A percentile compares a stretch with the other conserved stretches of the same genome.
Evolutionary conservation across 768 basidiomycete species (phyloP).

Genomic region (Kwoniella sp.): DNA sequence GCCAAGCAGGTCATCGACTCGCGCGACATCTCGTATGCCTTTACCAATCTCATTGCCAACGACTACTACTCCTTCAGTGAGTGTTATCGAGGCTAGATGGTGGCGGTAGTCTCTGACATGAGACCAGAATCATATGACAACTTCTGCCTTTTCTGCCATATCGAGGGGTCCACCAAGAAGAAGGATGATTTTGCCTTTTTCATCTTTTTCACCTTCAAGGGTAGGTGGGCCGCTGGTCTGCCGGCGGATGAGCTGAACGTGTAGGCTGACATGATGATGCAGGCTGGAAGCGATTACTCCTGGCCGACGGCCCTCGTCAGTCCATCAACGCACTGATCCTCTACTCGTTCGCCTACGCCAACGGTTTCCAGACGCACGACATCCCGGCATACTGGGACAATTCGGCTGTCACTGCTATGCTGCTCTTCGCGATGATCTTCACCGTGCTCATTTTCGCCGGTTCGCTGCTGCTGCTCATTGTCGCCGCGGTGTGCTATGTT

Average conservation of each 20-base stretch:
- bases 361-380: conserved; percentile 70
- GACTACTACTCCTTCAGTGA: conserved; percentile 90
- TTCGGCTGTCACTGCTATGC: conserved; percentile 66
- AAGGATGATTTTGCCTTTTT: conserved; percentile 99
- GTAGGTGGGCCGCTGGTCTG: conserved; percentile 53
- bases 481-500: conserved; percentile 82
- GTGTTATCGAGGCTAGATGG: conserved; percentile 42
- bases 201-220: conserved; percentile 99
- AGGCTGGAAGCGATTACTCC: conserved; percentile 82
- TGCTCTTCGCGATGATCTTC: conserved; percentile 84
- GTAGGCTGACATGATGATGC: conserved; percentile 1
- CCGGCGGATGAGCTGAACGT: background rate
- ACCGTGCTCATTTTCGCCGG: conserved; percentile 83
- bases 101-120: background rate
- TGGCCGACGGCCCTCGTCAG: conserved; percentile 96
- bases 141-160: conserved; percentile 97
- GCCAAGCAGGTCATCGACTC: conserved; percentile 89
- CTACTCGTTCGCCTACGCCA: conserved; percentile 75
- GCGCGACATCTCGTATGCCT: conserved; percentile 94
- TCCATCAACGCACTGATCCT: conserved; percentile 96
- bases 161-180: conserved; percentile 88
- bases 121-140: conserved; percentile 82
- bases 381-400: conserved; percentile 55
- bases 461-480: conserved; percentile 71
- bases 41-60: conserved; percentile 96